These are phyloP conservation scores for Fusarium nisikadoi DNA, from an alignment of 2,329 filamentous ascomycete genomes.

Conservation along the genomic window DNA sequence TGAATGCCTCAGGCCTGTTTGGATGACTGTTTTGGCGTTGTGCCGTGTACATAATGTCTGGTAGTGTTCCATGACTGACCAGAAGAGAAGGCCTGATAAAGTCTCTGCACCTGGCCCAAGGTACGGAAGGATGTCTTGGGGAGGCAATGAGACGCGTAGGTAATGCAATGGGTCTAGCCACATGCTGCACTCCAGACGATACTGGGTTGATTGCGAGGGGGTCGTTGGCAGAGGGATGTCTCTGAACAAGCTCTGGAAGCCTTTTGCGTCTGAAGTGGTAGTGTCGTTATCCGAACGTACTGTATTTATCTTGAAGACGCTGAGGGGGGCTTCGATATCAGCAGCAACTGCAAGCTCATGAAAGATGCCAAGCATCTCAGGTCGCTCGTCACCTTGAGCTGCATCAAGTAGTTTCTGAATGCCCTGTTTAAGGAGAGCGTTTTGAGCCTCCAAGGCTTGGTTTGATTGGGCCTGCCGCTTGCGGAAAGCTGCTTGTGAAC, in stretches of 20 bases:
- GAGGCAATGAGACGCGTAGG: neutral
- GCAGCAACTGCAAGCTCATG: neutral
- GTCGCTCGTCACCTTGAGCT: neutral
- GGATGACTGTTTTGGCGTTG: neutral
- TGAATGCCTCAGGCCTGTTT: neutral
- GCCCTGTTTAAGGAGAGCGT: neutral
- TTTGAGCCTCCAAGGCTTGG: neutral
- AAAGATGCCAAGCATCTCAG: neutral
- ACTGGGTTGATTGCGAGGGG: neutral
- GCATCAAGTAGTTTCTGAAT: neutral
- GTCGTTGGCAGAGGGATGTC: neutral
- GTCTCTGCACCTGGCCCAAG: neutral
- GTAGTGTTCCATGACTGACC: constrained; percentile 14
- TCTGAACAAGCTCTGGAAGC: fast-evolving
- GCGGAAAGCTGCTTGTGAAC: constrained; percentile 15
- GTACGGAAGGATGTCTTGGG: constrained; percentile 4
- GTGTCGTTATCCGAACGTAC: too few species aligned
- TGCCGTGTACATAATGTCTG: neutral
- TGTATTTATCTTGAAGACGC: neutral
- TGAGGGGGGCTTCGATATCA: neutral
- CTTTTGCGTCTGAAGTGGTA: fast-evolving
- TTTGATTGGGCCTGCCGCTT: neutral
- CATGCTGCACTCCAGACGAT: constrained; percentile 7
- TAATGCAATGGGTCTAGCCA: constrained; percentile 12
- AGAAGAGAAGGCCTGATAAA: neutral